These are phyloP conservation scores for Hammondia hammondi DNA, from an alignment of 169 alveolate species.

Conservation along the genomic window DNA sequence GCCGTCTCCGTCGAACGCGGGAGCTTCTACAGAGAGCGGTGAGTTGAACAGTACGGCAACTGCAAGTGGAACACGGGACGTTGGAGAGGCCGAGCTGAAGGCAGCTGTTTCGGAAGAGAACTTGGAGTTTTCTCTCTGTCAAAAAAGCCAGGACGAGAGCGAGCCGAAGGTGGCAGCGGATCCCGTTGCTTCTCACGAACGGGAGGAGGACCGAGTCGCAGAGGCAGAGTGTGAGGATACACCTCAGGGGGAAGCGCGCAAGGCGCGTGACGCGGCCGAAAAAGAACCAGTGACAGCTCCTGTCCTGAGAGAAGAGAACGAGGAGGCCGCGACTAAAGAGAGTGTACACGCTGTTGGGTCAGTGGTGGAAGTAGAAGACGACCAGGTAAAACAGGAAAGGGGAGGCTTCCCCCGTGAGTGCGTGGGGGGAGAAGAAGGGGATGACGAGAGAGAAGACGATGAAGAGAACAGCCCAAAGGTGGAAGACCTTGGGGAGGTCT, in stretches of 20 bases:
- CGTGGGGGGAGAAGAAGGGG: not conserved
- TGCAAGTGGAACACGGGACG: too few relatives aligned
- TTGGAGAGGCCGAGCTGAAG: too few relatives aligned
- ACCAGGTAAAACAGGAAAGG: not conserved
- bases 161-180: too few relatives aligned
- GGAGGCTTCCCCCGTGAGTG: not conserved
- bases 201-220: not conserved
- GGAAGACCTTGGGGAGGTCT: constrained; percentile 13
- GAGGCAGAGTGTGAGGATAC: not conserved
- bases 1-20: too few relatives aligned
- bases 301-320: not conserved
- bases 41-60: too few relatives aligned
- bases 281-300: not conserved
- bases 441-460: not conserved
- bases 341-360: not conserved
- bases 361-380: not conserved
- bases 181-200: too few relatives aligned
- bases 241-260: not conserved
- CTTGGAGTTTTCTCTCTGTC: too few relatives aligned
- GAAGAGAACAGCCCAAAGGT: constrained; percentile 38
- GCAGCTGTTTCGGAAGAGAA: too few relatives aligned
- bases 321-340: not conserved
- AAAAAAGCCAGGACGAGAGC: too few relatives aligned
- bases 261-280: not conserved
- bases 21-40: too few relatives aligned